Evolutionary conservation across 108 stramenopile genomes (phyloP), one percentile per base, ranked within the genome.

Genomic region (Seminavis robusta): DNA sequence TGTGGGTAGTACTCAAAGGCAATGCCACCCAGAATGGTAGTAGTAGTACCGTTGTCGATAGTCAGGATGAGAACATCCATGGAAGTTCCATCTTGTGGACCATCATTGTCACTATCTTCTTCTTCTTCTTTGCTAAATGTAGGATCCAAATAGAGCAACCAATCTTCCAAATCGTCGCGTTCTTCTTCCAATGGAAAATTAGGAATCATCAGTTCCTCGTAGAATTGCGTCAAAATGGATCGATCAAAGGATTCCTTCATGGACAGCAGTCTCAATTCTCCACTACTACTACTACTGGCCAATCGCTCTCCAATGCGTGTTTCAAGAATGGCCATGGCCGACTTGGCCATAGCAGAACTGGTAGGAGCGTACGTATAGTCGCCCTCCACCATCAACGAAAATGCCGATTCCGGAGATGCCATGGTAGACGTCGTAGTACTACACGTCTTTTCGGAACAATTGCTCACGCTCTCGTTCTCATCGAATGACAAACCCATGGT

Each of bases 171-270:
- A 27, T 72, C 71, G 57, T 80, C 79, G 19, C 70, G 65, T 41
- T 80, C 79, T 6, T 60, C 74, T 49, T 79, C 73, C 1, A 80
- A 43, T 33, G 79, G 79, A 69, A 80, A 80, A 6, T 71, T 62
- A 0, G 79, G 61, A 9, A 76, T 64, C 79, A 80, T 80, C 3
- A 75, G 59, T 29, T 80, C 74, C 13, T 76, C 34, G 34, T 80
- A 80, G 37, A 80, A 80, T 27, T 58, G 58, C 20, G 45, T 44
- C 30, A 80, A 39, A 31, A 80, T 33, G 3, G 32, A 21, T 10
- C 25, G 6, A 49, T 48, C 48, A 42, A 23, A 58, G 10, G 28
- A 29, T 38, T 53, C 44, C 39, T 23, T 34, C 69, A 58, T 63
- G 11, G 61, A 58, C 8, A 45, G 39, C 3, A 63, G 15, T 17